Conservation (phyloP, 139 green algal genomes). For the Chlorella sorokiniana region DNA sequence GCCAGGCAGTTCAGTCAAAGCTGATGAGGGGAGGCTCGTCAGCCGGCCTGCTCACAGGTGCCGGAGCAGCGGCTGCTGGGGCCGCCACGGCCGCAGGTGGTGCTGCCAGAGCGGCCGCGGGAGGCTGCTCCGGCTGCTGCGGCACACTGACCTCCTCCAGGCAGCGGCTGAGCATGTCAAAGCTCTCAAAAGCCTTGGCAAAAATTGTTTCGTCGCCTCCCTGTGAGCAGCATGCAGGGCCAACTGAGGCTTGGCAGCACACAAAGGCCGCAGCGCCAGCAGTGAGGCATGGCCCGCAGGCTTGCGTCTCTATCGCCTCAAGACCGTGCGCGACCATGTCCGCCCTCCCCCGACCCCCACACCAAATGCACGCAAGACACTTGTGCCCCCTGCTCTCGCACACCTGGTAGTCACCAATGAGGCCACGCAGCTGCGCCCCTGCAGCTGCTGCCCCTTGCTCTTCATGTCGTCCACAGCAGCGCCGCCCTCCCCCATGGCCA, state of each 20-base stretch:
- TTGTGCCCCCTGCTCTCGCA: background rate
- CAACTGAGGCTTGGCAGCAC: too few relatives aligned
- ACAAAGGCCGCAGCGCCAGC: too few relatives aligned
- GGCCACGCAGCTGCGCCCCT: constrained; percentile 61
- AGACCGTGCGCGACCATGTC: background rate
- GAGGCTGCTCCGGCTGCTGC: background rate
- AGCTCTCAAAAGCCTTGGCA: constrained; percentile 46
- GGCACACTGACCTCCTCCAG: constrained; percentile 14
- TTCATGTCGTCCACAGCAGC: constrained; percentile 51
- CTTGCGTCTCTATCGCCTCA: too few relatives aligned
- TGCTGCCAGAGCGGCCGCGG: constrained; percentile 9
- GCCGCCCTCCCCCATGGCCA: constrained; percentile 53
- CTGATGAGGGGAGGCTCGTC: constrained; percentile 50
- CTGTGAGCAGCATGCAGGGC: background rate
- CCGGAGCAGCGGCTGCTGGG: background rate
- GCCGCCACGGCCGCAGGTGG: background rate
- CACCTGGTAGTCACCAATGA: constrained; percentile 58
- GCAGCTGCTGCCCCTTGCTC: constrained; percentile 47
- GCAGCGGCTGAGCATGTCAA: constrained; percentile 50
- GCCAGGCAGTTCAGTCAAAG: constrained; percentile 46
- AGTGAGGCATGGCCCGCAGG: too few relatives aligned
- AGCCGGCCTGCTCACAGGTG: background rate
- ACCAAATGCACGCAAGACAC: background rate
- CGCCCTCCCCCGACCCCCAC: background rate
- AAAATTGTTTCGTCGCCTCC: constrained; percentile 46